Evolutionary conservation across 2,329 filamentous ascomycete species (phyloP), one percentile per base, ranked within the genome.

Genomic region (Apiospora rasikravindrae): DNA sequence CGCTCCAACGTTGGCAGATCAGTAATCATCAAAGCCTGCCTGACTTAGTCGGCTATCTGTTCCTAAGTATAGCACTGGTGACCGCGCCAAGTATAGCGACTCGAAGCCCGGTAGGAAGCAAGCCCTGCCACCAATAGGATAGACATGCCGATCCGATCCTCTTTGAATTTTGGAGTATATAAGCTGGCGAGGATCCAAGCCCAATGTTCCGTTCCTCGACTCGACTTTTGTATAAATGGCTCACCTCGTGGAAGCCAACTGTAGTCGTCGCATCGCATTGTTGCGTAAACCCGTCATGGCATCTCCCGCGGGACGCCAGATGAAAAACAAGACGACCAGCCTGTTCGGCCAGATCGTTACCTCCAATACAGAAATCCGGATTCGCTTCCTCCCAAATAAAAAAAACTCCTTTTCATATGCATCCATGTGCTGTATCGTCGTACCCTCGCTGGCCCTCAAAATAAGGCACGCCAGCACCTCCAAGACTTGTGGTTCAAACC

Each of bases 391-490:
- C 33, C 53, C 53, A 61, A 40, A 61, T n/a, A n/a, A 57, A 22
- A 14, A 61, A 24, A 64, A 64, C 57, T 64, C 57, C 57, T 40
- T 64, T n/a, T 33, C 57, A n/a, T n/a, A 64, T 64, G 57, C 33
- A 64, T 64, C 57, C 57, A 64, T 64, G 57, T 64, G 57, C 57
- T 64, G 33, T 64, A 37, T 40, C 40, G 57, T 64, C 57, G 33
- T 40, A 64, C 57, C 57, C 57, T 40, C 40, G 57, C 57, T 40
- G 57, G 57, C 10, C 57, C 57, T 64, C 57, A 6, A n/a, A 64
- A 64, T 40, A 64, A 40, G 57, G 53, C 53, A 61, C 53, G 5
- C 57, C 57, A n/a, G 67, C 47, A 14, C 67, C 67, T 49, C 42
- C 8, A 49, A 49, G 19, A 10, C 10, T 24, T n/a, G 57, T 64